Base-by-base conservation (phyloP, 768 basidiomycete genomes). In the Lactifluus rugatus region DNA sequence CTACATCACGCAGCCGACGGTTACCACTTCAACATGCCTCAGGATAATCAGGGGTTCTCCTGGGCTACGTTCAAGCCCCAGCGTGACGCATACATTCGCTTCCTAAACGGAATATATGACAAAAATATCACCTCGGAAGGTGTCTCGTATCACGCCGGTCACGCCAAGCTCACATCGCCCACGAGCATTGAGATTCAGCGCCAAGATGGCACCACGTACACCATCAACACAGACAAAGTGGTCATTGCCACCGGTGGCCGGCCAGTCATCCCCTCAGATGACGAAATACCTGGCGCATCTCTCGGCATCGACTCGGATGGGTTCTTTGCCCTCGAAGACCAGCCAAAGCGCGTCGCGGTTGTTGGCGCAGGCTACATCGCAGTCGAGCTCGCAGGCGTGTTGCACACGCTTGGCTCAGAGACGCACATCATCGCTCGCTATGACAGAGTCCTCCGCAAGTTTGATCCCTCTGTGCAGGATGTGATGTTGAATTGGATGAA, bases 351-450 rank as follows among this genome's bases (percentile, higher is more conserved):
- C 57, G 93, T 96, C 31, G 94, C 86, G 3, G 86, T 98, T 54
- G 85, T 97, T 44, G 96, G 96, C 47, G 96, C 96, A 14, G 96
- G 96, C 1, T 99, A 99, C 71, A 98, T 99, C 65, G 93, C 93
- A 17, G 90, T 97, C 61, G 96, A 99, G 72, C 83, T 99, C 47
- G 92, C 95, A 5, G 96, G 96, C 19, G 82, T 99, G 54, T 82
- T 99, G 73, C 83, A 97, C 71, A 78, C 89, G 7, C 82, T 96
- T 56, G 93, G 94, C 21, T 80, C 85, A 36, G 92, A 98, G 72
- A 93, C 93, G 8, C 93, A 97, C 69, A 72, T 98, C 64, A 70
- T 97, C 70, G 97, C 97, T 64, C 86, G 96, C 53, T 78, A 84
- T 52, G 90, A 98, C 52, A 87, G 82, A 55, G 90, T 98, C 44